These are phyloP conservation scores for Jaenimonas drosophilae DNA, from an alignment of 208 protist genomes.

Conservation along the genomic window DNA sequence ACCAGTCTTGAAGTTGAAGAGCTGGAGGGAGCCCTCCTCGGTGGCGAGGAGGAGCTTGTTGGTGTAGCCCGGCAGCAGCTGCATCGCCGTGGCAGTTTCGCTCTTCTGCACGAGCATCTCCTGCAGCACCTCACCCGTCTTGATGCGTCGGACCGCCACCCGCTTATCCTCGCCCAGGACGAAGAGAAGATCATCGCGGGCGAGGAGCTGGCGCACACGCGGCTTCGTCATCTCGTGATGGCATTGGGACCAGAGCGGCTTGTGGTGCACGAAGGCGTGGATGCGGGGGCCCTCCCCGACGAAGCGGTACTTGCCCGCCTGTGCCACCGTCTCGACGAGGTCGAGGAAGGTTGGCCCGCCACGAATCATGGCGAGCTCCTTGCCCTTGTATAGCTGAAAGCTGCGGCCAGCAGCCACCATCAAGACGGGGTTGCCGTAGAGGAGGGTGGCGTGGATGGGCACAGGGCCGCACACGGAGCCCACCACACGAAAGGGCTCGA, in stretches of 20 bases:
- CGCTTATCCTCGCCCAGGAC: constrained; percentile 59
- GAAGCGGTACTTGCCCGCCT: constrained; percentile 68
- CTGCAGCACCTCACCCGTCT: constrained; percentile 47
- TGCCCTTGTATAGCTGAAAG: constrained; percentile 79
- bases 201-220: constrained; percentile 39
- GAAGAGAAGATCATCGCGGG: constrained; percentile 76
- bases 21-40: constrained; percentile 57
- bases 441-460: constrained; percentile 45
- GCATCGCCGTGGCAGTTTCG: constrained; percentile 39
- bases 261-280: constrained; percentile 75
- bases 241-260: constrained; percentile 53
- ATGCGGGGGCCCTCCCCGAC: constrained; percentile 67
- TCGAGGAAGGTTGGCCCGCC: constrained; percentile 62
- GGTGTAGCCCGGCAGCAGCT: constrained; percentile 53
- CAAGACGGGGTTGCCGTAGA: constrained; percentile 69
- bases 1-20: constrained; percentile 86
- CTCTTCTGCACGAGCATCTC: constrained; percentile 50
- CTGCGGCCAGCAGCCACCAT: constrained; percentile 78
- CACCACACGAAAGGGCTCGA: constrained; percentile 78
- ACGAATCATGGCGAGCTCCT: constrained; percentile 69
- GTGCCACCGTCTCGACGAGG: constrained; percentile 52
- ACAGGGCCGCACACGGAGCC: constrained; percentile 67
- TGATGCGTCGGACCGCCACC: constrained; percentile 57
- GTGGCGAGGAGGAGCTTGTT: constrained; percentile 85
- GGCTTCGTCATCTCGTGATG: constrained; percentile 43